These are phyloP conservation scores for Termitomyces sp. DNA, from an alignment of 768 basidiomycete genomes.

Conservation along the genomic window DNA sequence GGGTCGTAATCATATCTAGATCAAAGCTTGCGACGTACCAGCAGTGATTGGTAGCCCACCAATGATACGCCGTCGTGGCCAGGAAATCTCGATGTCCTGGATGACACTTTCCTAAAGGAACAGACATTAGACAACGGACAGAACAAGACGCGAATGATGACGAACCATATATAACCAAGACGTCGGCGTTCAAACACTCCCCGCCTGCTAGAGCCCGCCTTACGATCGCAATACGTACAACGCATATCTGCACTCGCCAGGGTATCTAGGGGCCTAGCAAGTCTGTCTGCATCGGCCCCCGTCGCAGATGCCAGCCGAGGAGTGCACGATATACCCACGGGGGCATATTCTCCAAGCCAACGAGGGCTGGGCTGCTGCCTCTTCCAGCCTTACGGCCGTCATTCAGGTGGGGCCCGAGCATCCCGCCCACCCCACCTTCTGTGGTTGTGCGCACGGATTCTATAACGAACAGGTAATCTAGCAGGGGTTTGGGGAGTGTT, in stretches of 20 bases:
- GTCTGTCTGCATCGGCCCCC: neutral
- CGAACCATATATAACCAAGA: neutral
- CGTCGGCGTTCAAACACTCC: neutral
- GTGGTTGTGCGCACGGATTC: slow-evolving; percentile 6
- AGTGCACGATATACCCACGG: neutral
- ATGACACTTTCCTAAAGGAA: neutral
- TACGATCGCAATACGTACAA: neutral
- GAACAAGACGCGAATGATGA: neutral
- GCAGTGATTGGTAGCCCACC: neutral
- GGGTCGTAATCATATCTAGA: neutral
- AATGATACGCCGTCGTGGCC: neutral
- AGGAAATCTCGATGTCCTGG: neutral
- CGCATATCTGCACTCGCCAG: slow-evolving; percentile 1
- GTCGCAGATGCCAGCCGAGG: slow-evolving; percentile 4
- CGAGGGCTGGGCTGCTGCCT: neutral
- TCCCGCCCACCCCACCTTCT: slow-evolving; percentile 6
- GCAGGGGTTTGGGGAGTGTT: neutral
- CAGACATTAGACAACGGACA: neutral
- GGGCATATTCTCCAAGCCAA: neutral
- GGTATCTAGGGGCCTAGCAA: slow-evolving; percentile 7
- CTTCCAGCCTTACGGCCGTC: slow-evolving; percentile 2
- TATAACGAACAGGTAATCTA: neutral
- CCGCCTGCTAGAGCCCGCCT: neutral
- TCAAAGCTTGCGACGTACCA: neutral
- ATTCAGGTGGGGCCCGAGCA: neutral